These are phyloP conservation scores for Thalia dealbata DNA, from an alignment of 176 grass and related monocot genomes.

Conservation along the genomic window DNA sequence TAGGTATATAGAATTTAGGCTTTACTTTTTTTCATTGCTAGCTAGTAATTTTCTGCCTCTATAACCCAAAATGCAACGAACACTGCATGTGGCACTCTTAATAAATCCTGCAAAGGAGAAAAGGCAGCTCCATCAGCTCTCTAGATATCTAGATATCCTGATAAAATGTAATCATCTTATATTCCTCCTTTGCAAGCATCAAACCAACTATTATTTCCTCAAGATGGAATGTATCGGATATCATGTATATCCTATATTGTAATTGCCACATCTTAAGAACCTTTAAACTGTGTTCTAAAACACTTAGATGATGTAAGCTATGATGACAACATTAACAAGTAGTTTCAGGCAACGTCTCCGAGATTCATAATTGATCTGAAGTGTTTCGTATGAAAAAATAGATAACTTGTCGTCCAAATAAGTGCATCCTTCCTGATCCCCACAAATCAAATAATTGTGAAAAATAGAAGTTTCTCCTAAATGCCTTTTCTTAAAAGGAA, in stretches of 20 bases:
- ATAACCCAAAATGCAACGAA: constrained; percentile 13
- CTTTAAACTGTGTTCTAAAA: not conserved
- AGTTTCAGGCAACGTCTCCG: too few species aligned
- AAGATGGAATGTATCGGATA: not conserved
- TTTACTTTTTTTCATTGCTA: constrained; percentile 10
- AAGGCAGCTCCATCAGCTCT: constrained; percentile 20
- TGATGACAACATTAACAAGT: not conserved
- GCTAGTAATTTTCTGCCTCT: constrained; percentile 8
- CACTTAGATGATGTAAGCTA: not conserved
- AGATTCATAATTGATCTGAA: too few species aligned
- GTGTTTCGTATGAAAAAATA: too few species aligned
- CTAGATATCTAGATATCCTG: constrained; percentile 3
- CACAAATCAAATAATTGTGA: too few species aligned
- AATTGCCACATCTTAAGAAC: not conserved
- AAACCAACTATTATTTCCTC: constrained; percentile 14
- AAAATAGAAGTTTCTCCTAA: too few species aligned
- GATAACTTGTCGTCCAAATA: too few species aligned
- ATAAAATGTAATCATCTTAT: constrained; percentile 15
- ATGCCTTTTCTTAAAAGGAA: too few species aligned
- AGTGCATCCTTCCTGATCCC: too few species aligned
- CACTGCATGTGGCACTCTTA: constrained; percentile 6
- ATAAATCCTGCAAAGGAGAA: constrained; percentile 19
- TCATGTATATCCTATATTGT: constrained; percentile 1
- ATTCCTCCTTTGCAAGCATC: constrained; percentile 17
- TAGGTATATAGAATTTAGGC: constrained; percentile 2